Evolutionary conservation across 1,139 yeast species (phyloP), one percentile per base, ranked within the genome.

Genomic region (Pichia sp.): DNA sequence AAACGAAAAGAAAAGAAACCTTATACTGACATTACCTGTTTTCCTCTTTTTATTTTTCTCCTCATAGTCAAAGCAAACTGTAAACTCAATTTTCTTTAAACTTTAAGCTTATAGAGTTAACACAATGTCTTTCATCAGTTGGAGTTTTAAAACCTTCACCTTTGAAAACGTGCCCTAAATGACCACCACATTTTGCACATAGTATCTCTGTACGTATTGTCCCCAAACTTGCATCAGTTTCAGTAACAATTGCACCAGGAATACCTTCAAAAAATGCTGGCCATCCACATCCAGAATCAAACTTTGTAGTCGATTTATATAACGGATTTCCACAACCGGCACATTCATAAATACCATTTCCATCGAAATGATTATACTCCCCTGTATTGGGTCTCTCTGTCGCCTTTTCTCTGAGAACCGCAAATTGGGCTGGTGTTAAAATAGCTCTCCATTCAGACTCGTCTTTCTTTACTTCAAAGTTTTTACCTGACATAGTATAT

Each of bases 261-360:
- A 89, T 66, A 4, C 95, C 96, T 44, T 84, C 82, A 59, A 80
- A 89, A 62, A 91, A 91, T 0, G 96, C 88, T 0, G 98, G 98
- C 98, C 98, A 91, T 3, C 98, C 98, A 62, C 98, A 91, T 42
- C 86, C 88, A 18, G 95, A 76, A 45, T 81, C 78, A 54, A 93
- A 91, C 63, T 91, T 91, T 12, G 96, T 74, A 35, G 71, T 68
- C 28, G 95, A 79, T 48, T 72, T 72, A 62, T 91, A 91, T 31
- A 91, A 65, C 8, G 96, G 95, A 36, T 73, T 68, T 38, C 69
- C 72, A 60, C 98, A 91, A 10, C 81, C 97, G 1, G 83, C 96
- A 64, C 99, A 91, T 42, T 68, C 68, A 59, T 86, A 91, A 5
- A 73, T 66, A 0, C 96, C 97, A 1, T 55, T 51, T 2, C 63